These are phyloP conservation scores for Penicillium taxi DNA, from an alignment of 495 filamentous ascomycete species.

Conservation along the genomic window DNA sequence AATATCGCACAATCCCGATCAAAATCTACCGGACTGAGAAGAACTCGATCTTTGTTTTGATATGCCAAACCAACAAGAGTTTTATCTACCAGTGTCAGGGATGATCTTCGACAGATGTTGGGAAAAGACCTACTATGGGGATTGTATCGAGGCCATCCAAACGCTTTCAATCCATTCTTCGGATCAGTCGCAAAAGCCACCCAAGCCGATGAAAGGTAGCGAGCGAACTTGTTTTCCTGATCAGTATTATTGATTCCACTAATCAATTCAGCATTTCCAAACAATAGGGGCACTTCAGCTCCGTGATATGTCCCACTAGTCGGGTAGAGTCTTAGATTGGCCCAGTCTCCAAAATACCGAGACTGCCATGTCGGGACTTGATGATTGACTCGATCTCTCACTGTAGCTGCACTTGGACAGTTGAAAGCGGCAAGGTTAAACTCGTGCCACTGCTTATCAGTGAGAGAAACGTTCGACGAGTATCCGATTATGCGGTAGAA, in stretches of 20 bases:
- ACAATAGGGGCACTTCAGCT: slow-evolving; percentile 41
- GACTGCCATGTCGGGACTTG: slow-evolving; percentile 42
- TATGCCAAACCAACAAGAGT: slow-evolving; percentile 5
- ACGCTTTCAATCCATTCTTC: slow-evolving; percentile 27
- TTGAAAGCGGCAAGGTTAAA: slow-evolving; percentile 40
- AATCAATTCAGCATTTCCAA: slow-evolving; percentile 32
- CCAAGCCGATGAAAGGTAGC: slow-evolving; percentile 40
- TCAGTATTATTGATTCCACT: slow-evolving; percentile 25
- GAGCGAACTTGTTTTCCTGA: slow-evolving; percentile 23
- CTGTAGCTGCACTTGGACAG: slow-evolving; percentile 32
- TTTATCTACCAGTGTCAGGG: neutral
- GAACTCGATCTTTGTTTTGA: neutral
- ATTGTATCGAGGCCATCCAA: slow-evolving; percentile 35
- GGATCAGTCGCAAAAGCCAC: slow-evolving; percentile 46
- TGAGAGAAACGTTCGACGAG: slow-evolving; percentile 13
- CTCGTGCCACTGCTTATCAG: slow-evolving; percentile 24
- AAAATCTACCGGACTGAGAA: slow-evolving; percentile 1
- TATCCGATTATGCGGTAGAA: slow-evolving; percentile 32
- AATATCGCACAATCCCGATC: slow-evolving; percentile 3
- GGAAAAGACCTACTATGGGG: slow-evolving; percentile 16
- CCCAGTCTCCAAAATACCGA: slow-evolving; percentile 44
- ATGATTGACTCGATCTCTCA: slow-evolving; percentile 21
- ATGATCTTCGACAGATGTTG: neutral
- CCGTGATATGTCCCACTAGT: slow-evolving; percentile 43
- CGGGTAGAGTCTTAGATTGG: slow-evolving; percentile 37